Conservation (phyloP, 805 yeast species). For the Huiozyma sinensis region DNA sequence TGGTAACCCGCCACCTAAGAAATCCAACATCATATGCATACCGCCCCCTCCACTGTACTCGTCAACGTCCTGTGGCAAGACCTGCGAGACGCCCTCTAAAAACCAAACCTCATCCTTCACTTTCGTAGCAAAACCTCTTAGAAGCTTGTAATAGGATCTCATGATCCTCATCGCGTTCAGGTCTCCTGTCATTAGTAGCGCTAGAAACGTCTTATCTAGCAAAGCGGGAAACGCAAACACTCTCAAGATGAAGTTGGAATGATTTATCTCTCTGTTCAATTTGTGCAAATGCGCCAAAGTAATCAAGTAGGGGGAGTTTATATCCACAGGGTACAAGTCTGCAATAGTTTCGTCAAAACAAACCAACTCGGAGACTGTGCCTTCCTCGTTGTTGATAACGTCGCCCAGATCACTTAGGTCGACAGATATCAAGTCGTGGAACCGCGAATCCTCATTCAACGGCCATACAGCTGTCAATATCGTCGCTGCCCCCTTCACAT, state of each 20-base stretch:
- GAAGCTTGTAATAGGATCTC: constrained; percentile 74
- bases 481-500: constrained; percentile 94
- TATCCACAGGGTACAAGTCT: constrained; percentile 78
- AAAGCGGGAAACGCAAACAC: constrained; percentile 91
- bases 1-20: constrained; percentile 59
- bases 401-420: constrained; percentile 87
- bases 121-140: constrained; percentile 73
- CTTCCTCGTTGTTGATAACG: constrained; percentile 29
- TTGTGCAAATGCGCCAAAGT: constrained; percentile 80
- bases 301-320: constrained; percentile 75
- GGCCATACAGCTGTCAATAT: constrained; percentile 97
- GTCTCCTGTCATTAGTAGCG: constrained; percentile 75
- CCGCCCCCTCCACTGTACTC: constrained; percentile 87
- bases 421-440: constrained; percentile 64
- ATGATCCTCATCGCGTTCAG: constrained; percentile 81
- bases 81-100: constrained; percentile 80
- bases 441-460: constrained; percentile 54
- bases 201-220: constrained; percentile 68
- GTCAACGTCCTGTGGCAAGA: constrained; percentile 85
- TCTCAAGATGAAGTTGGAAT: constrained; percentile 75
- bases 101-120: constrained; percentile 91
- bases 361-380: constrained; percentile 43
- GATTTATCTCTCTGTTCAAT: constrained; percentile 68
- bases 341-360: constrained; percentile 82
- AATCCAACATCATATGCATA: constrained; percentile 85